Conservation (phyloP, 441 rosid species). For the Erodium trifolium region DNA sequence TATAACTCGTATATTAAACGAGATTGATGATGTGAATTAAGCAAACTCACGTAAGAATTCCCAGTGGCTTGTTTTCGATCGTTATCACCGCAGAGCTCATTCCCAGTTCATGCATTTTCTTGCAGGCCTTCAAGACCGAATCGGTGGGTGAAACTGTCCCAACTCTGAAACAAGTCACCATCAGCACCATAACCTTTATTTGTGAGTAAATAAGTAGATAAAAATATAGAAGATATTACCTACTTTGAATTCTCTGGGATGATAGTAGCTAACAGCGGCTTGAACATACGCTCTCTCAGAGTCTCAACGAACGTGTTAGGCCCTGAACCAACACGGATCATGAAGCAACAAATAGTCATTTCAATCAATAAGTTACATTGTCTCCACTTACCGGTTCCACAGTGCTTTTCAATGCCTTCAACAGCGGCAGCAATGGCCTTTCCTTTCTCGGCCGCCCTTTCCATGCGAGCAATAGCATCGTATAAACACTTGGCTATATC, state of each 20-base stretch:
- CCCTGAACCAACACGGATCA: constrained; percentile 32
- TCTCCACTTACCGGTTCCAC: constrained; percentile 83
- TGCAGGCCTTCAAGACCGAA: no score
- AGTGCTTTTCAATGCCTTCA: constrained; percentile 90
- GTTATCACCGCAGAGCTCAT: no score
- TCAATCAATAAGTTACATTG: constrained; percentile 13
- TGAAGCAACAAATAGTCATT: neutral
- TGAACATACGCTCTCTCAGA: constrained; percentile 83
- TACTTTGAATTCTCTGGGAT: constrained; percentile 88
- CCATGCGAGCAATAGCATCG: constrained; percentile 98
- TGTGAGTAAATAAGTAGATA: constrained; percentile 7
- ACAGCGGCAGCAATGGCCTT: constrained; percentile 99
- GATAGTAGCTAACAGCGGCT: constrained; percentile 79
- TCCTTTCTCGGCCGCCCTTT: constrained; percentile 97
- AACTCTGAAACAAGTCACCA: no score
- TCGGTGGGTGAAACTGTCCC: no score
- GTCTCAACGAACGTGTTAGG: constrained; percentile 82
- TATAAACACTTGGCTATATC: constrained; percentile 93
- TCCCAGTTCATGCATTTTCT: no score
- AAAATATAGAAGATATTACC: constrained; percentile 40
- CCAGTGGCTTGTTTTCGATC: no score
- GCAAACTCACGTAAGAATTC: no score
- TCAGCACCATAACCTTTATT: no score
- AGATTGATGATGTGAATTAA: no score
- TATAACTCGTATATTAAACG: no score